Evolutionary conservation across 768 basidiomycete genomes (phyloP), one percentile per base, ranked within the genome.

Genomic region (Suillus weaverae): DNA sequence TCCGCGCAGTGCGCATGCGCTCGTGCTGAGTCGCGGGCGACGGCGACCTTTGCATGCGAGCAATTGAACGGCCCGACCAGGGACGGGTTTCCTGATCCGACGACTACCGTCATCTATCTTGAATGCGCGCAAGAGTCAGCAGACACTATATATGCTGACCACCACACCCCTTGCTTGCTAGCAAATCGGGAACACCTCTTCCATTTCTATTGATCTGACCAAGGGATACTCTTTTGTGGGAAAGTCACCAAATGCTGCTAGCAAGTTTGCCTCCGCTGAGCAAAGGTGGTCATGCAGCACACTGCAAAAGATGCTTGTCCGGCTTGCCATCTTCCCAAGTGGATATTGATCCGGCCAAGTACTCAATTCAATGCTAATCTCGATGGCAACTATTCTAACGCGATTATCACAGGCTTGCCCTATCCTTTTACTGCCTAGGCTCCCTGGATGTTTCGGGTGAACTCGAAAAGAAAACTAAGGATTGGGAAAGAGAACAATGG

Each of bases 391-490:
- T 55, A 60, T 32, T 51, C 38, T 55, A 51, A 59, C 69, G 35
- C 62, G 38, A 66, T 60, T 43, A 59, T 65, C 22, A 62, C 68
- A 97, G 96, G 71, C 80, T 97, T 71, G 93, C 92, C 5, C 73
- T 97, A 57, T 88, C 83, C 20, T 98, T 95, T 80, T 99, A 99
- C 74, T 94, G 91, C 69, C 79, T 99, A 22, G 90, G 94, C 0
- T 83, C 86, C 0, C 79, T 99, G 41, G 96, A 98, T 71, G 77
- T 99, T 36, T 81, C 95, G 11, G 87, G 83, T 3, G 72, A 82
- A 6, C 73, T 82, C 33, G 70, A 76, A 9, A 67, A 68, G 5
- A 85, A 84, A 67, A 82, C 82, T 1, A 82, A 73, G 10, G 72
- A 80, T 8, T 69, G 72, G 18, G 88, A 95, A 68, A 84, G 85